Evolutionary conservation across 495 filamentous ascomycete genomes (phyloP), one percentile per base, ranked within the genome.

Genomic region (Neurospora sp.): DNA sequence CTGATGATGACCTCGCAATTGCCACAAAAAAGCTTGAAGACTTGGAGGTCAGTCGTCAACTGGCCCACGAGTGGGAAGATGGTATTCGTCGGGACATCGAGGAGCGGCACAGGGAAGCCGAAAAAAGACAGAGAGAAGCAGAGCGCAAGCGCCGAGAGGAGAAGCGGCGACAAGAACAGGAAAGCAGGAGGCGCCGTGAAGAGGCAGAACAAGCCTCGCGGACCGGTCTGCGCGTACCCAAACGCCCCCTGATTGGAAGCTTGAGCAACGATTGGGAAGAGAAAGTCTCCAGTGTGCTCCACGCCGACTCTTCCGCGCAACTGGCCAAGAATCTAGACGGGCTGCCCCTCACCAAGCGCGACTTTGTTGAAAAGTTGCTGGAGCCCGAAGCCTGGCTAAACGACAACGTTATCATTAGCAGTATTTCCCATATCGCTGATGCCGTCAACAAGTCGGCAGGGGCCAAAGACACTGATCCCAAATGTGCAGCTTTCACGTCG

Each of bases 381-480:
- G 80, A 81, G 16, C 71, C 79, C 3, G 76, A 79, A 9, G 83
- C 81, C 0, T 97, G 94, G 94, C 83, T 97, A 0, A 96, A 97
- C 76, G 93, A 97, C 79, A 91, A 94, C 70, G 86, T 93, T 22
- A 90, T 97, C 76, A 93, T 92, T 73, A 85, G 87, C 3, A 90
- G 91, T 35, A 81, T 96, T 9, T 79, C 84, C 1, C 79, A 88
- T 31, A 81, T 94, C 31, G 86, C 91, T 18, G 84, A 88, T 3
- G 86, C 88, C 70, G 81, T 90, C 45, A 90, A 91, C 68, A 78
- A 87, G 42, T 78, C 82, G 18, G 79, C 84, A 8, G 82, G 82
- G 12, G 85, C 86, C 31, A 79, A 81, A 4, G 77, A 79, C 38
- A 81, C 85, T 38, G 80, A 82, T 9, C 93, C 92, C 1, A 90